phyloP scores from a whole-genome alignment of 495 filamentous ascomycete genomes.

The Astrocystis sublimbata region DNA sequence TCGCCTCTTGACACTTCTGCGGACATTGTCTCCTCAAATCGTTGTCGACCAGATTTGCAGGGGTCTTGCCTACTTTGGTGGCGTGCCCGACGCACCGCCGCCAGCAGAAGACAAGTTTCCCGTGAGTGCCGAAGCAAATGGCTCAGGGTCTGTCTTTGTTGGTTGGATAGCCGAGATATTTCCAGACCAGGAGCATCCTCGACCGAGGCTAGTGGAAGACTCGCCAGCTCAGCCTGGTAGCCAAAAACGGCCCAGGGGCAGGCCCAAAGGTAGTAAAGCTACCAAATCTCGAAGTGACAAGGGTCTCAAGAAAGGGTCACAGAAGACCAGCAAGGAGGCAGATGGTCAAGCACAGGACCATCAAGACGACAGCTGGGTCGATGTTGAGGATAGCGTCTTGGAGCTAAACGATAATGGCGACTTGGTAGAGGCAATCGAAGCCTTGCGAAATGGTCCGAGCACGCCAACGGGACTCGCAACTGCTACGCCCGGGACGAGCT shows the following conservation, averaged over 20 bases:
- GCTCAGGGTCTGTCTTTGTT: conserved; percentile 55
- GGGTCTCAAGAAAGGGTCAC: conserved; percentile 49
- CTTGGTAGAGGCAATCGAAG: conserved; percentile 24
- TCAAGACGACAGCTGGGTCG: conserved; percentile 38
- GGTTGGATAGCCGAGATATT: conserved; percentile 62
- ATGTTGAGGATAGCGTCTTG: conserved; percentile 33
- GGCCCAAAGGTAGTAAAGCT: conserved; percentile 55
- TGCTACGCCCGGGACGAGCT: conserved; percentile 27
- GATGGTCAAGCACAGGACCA: conserved; percentile 25
- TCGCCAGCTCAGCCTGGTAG: conserved; percentile 28
- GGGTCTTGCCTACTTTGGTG: conserved; percentile 59
- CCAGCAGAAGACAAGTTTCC: conserved; percentile 54
- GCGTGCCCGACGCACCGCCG: conserved; percentile 56
- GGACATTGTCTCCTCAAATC: conserved; percentile 52
- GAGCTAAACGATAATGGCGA: conserved; percentile 29
- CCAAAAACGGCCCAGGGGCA: conserved; percentile 44
- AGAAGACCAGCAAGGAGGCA: conserved; percentile 20
- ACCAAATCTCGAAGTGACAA: conserved; percentile 52
- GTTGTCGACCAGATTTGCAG: conserved; percentile 61
- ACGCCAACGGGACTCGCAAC: conserved; percentile 23
- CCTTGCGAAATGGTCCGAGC: conserved; percentile 22
- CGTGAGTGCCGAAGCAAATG: conserved; percentile 54
- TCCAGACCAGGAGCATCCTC: conserved; percentile 39
- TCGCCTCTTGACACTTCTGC: conserved; percentile 52
- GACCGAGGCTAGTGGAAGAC: conserved; percentile 17